Conservation (phyloP, 768 basidiomycete species). For the Russula ochroleuca region DNA sequence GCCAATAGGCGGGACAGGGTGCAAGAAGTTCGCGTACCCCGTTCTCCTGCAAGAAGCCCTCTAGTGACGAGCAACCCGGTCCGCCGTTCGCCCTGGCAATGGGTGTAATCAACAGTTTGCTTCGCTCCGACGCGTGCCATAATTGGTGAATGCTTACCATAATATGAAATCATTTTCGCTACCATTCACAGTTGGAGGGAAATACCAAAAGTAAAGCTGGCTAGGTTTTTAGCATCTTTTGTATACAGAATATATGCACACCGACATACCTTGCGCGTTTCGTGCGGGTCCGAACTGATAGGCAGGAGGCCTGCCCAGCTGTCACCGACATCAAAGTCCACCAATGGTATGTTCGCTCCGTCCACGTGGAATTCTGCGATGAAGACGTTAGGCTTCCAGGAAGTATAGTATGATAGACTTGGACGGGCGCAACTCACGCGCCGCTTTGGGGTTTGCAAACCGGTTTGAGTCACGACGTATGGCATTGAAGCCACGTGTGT, state of each 20-base stretch:
- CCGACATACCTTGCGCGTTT: slow-evolving; percentile 24
- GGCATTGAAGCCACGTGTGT: neutral
- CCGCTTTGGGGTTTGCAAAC: slow-evolving; percentile 12
- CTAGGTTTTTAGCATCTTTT: neutral
- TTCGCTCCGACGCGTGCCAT: neutral
- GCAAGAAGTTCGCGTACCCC: slow-evolving; percentile 16
- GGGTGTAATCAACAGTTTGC: neutral
- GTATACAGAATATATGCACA: neutral
- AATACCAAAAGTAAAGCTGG: slow-evolving; percentile 28
- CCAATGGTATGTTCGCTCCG: slow-evolving; percentile 19
- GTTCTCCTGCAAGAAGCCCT: slow-evolving; percentile 27
- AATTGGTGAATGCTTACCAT: slow-evolving; percentile 13
- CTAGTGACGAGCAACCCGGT: slow-evolving; percentile 27
- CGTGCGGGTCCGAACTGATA: slow-evolving; percentile 19
- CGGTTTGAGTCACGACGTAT: neutral
- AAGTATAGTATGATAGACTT: neutral
- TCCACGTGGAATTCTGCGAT: slow-evolving; percentile 19
- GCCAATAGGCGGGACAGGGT: neutral
- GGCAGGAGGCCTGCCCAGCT: slow-evolving; percentile 27
- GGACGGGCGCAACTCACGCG: slow-evolving; percentile 6
- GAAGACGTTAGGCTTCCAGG: neutral
- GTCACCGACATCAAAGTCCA: slow-evolving; percentile 26
- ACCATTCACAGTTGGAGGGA: slow-evolving; percentile 20
- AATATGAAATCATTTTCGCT: slow-evolving; percentile 26
- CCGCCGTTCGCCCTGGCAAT: slow-evolving; percentile 26